Evolutionary conservation across 495 filamentous ascomycete species (phyloP), one percentile per base, ranked within the genome.

Genomic region (Tuber aestivum): DNA sequence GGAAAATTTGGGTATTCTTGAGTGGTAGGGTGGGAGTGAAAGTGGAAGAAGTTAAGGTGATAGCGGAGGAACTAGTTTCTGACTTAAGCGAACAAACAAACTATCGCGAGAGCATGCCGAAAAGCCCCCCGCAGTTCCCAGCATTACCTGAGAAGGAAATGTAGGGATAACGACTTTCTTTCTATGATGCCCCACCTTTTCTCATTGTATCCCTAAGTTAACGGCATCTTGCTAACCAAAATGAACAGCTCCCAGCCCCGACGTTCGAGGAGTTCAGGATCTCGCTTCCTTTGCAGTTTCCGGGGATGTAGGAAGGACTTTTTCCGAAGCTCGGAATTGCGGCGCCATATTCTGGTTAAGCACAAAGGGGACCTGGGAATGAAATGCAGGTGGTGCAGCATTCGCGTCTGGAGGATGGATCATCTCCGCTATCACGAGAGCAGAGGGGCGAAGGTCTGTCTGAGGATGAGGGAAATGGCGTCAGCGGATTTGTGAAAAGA

Each of bases 1-100:
- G 85, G 32, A 89, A 89, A 83, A 87, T 85, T 5, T 82, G 45
- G 78, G 79, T 44, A 23, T 89, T 87, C 87, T 48, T 88, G 71
- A 77, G 71, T 50, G 70, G 70, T 69, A 42, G 76, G 21, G 41
- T 41, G 42, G 69, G 40, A 12, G 73, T 27, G 16, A 27, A 20
- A 20, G 41, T 69, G 12, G 69, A 45, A 50, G 14, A 45, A 50
- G 7, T 48, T 1, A 71, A 76, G 69, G 37, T 37, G 23, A 37
- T 32, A 14, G 76, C 76, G 21, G 16, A 27, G 16, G 70, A 70
- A 32, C 42, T 69, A 14, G 69, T 77, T 35, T 6, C 42, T 23
- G 23, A n/a, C n/a, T n/a, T n/a, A n/a, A n/a, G n/a, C n/a, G n/a
- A n/a, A n/a, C n/a, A n/a, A n/a, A n/a, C n/a, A n/a, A n/a, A n/a